Base-by-base conservation (phyloP, 2,329 filamentous ascomycete genomes). In the Ambrosiella cleistominuta region DNA sequence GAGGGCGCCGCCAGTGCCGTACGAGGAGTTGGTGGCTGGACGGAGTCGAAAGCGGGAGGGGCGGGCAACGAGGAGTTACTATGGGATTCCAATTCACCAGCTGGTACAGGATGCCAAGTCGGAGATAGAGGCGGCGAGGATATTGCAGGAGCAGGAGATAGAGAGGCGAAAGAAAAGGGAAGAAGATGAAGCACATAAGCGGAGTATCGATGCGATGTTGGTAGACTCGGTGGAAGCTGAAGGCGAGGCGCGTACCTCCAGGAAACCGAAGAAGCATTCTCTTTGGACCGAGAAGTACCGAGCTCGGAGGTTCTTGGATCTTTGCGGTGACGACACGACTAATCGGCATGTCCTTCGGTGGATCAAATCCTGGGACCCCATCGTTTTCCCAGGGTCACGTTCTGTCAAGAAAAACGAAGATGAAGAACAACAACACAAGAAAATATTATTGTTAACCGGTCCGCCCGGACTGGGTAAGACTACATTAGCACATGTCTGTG, bases 231-330 rank as follows among this genome's bases (percentile, higher is more conserved):
- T 75, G 13, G 76, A 79, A 62, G 62, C 60, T 49, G 52, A 51
- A 13, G 49, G 39, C 3, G 3, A 42, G 9, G 35, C 13, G 27
- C 27, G 3, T 35, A 15, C 17, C 4, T 27, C 58, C 4, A 75
- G 71, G 61, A 76, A 71, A 61, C 66, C 69, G 0, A 76, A 72
- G 60, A 72, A 70, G 62, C 77, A 80, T 0, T 69, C 88, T 38
- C 74, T 98, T 66, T 98, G 93, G 93, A 95, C 91, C 0, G 93
- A 98, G 67, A 98, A 98, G 68, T 98, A 98, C 67, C 83, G 93
- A 40, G 93, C 93, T 36, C 81, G 82, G 61, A 91, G 83, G 64
- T 98, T 97, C 65, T 86, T 90, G 64, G 93, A 98, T 64, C 75
- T 98, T 0, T 88, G 95, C 53, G 94, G 94, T 36, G 93, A 98